A percentile compares a stretch with the other conserved stretches of the same genome.
Evolutionary conservation across 176 grass and related monocot species (phyloP).

Genomic region (Aegilops bicornis): DNA sequence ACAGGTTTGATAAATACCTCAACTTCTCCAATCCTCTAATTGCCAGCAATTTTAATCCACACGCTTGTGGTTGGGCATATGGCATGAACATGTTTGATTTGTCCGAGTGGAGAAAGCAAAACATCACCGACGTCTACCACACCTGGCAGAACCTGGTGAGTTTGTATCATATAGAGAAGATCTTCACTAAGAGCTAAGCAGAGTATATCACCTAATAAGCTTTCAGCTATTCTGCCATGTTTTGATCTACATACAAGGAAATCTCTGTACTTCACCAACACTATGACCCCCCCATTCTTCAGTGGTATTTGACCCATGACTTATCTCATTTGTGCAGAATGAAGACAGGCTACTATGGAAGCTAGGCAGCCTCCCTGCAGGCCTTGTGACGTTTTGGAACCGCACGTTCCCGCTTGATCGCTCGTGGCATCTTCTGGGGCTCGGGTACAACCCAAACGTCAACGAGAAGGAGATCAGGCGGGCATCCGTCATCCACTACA

Average conservation of each 20-base stretch:
- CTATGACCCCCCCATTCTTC: not conserved
- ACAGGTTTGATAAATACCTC: conserved; percentile 84
- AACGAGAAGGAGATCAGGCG: conserved; percentile 57
- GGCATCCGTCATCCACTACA: conserved; percentile 86
- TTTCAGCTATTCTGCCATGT: not conserved
- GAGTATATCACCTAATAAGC: not conserved
- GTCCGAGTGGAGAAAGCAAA: conserved; percentile 92
- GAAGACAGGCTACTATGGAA: conserved; percentile 81
- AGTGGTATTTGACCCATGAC: not conserved
- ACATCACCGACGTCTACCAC: conserved; percentile 81
- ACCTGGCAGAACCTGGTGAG: conserved; percentile 86
- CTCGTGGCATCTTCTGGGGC: conserved; percentile 80
- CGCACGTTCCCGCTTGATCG: conserved; percentile 54
- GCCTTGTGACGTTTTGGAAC: conserved; percentile 94
- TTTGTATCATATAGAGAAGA: not conserved
- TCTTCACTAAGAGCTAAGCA: not conserved
- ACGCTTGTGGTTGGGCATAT: conserved; percentile 82
- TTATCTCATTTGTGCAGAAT: conserved; percentile 50
- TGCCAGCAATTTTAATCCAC: conserved; percentile 72
- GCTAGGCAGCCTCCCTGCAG: conserved; percentile 75
- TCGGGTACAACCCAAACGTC: conserved; percentile 85
- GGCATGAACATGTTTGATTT: conserved; percentile 98
- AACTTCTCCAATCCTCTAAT: conserved; percentile 96
- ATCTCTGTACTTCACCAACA: not conserved
- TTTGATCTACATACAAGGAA: not conserved